These are phyloP conservation scores for Suhomyces vadensis DNA, from an alignment of 805 yeast genomes.

Conservation along the genomic window DNA sequence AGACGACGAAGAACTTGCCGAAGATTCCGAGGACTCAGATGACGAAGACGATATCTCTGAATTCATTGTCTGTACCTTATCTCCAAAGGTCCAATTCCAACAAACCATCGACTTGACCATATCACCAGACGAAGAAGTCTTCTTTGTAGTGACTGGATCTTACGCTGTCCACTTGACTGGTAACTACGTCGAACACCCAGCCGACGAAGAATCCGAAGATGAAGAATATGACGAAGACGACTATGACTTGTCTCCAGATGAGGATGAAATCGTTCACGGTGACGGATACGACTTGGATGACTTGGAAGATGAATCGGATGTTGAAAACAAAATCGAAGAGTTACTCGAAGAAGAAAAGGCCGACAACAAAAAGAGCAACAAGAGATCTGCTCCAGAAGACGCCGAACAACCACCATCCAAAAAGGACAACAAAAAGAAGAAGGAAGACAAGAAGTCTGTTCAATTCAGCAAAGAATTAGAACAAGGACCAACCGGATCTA, in stretches of 20 bases:
- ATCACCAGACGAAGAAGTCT: slow-evolving; percentile 90
- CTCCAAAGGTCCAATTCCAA: slow-evolving; percentile 83
- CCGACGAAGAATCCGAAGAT: slow-evolving; percentile 65
- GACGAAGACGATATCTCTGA: slow-evolving; percentile 75
- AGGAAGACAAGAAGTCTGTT: slow-evolving; percentile 64
- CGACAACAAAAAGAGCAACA: slow-evolving; percentile 27
- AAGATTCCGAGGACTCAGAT: slow-evolving; percentile 48
- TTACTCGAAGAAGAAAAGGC: slow-evolving; percentile 63
- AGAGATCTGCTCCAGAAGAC: slow-evolving; percentile 31
- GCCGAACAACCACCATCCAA: slow-evolving; percentile 26
- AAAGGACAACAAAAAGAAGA: slow-evolving; percentile 32
- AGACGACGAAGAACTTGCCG: slow-evolving; percentile 52
- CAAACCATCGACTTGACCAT: slow-evolving; percentile 89
- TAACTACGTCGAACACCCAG: slow-evolving; percentile 95
- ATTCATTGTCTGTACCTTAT: slow-evolving; percentile 82
- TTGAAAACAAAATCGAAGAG: slow-evolving; percentile 73
- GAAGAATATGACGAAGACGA: slow-evolving; percentile 53
- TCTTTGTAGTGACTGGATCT: slow-evolving; percentile 93
- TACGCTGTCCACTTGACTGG: slow-evolving; percentile 91
- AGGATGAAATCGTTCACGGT: slow-evolving; percentile 63
- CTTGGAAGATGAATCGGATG: slow-evolving; percentile 67
- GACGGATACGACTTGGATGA: slow-evolving; percentile 58
- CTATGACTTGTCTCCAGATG: slow-evolving; percentile 73
- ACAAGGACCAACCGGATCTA: slow-evolving; percentile 82
- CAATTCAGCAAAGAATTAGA: slow-evolving; percentile 89